Conservation (phyloP, 495 filamentous ascomycete genomes). For the Podospora pseudocomata region DNA sequence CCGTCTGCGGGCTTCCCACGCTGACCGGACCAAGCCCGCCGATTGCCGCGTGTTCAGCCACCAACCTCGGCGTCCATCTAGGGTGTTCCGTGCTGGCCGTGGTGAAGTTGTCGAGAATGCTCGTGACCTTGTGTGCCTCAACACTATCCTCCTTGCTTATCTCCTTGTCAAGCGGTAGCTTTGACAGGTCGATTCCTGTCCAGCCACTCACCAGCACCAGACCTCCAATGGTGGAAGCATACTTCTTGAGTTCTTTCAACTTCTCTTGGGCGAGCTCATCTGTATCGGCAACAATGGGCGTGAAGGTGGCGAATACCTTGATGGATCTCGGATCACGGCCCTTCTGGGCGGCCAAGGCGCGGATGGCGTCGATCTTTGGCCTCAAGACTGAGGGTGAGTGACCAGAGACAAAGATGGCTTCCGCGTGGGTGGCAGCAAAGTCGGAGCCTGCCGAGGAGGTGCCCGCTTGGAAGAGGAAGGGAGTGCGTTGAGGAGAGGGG, state of each 20-base stretch:
- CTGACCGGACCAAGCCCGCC: constrained; percentile 53
- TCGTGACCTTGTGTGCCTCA: constrained; percentile 52
- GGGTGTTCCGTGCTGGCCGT: constrained; percentile 49
- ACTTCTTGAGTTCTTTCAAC: constrained; percentile 48
- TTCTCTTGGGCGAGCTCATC: constrained; percentile 56
- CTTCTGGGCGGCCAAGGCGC: constrained; percentile 46
- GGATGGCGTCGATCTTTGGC: constrained; percentile 54
- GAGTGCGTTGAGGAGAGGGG: constrained; percentile 60
- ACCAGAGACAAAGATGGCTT: constrained; percentile 60
- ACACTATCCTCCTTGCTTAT: constrained; percentile 49
- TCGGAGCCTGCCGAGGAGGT: constrained; percentile 54
- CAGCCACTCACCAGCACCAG: constrained; percentile 59
- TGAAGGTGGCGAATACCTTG: constrained; percentile 60
- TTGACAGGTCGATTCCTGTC: constrained; percentile 61
- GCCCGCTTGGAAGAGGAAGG: constrained; percentile 63
- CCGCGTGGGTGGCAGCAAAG: constrained; percentile 60
- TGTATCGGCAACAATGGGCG: constrained; percentile 53
- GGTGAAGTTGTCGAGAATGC: constrained; percentile 50
- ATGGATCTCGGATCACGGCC: constrained; percentile 54
- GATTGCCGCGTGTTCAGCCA: constrained; percentile 55
- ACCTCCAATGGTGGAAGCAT: constrained; percentile 53
- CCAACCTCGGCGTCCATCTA: constrained; percentile 50
- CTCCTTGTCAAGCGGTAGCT: constrained; percentile 54
- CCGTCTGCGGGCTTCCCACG: constrained; percentile 53
- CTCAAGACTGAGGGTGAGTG: constrained; percentile 50